phyloP scores from a whole-genome alignment of 2,329 filamentous ascomycete genomes.

The Capronia epimyces region DNA sequence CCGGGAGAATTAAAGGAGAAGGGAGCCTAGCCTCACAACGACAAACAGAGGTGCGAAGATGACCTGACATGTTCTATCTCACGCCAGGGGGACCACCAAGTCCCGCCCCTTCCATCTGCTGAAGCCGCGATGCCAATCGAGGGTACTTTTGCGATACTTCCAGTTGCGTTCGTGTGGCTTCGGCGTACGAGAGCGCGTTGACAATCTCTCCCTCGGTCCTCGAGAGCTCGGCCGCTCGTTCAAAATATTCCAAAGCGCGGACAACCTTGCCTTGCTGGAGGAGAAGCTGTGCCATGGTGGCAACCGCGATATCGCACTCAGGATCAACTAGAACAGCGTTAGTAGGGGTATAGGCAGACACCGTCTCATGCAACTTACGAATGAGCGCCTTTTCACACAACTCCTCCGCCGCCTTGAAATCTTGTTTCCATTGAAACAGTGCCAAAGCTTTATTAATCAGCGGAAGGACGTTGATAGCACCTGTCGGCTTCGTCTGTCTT shows the following conservation, averaged over 20 bases:
- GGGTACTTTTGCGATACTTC: constrained; percentile 86
- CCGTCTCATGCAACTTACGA: constrained; percentile 57
- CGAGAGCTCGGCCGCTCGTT: constrained; percentile 88
- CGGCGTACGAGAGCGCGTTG: constrained; percentile 92
- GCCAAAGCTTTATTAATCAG: constrained; percentile 98
- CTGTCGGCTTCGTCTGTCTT: constrained; percentile 81
- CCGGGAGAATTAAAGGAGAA: constrained; percentile 13
- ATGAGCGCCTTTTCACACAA: constrained; percentile 96
- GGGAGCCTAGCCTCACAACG: constrained; percentile 13
- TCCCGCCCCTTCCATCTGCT: constrained; percentile 48
- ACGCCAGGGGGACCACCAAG: constrained; percentile 16
- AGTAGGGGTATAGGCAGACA: constrained; percentile 34
- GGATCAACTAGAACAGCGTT: constrained; percentile 70
- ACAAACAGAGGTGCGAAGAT: constrained; percentile 4
- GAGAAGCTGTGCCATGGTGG: constrained; percentile 95
- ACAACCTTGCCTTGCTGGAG: constrained; percentile 96
- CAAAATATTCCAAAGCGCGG: constrained; percentile 92
- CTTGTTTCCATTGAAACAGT: constrained; percentile 96
- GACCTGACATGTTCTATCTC: constrained; percentile 9
- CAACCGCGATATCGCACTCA: constrained; percentile 96
- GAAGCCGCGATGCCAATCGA: constrained; percentile 67
- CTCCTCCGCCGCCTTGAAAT: constrained; percentile 90
- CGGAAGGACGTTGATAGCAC: constrained; percentile 90
- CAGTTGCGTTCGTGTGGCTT: constrained; percentile 92
- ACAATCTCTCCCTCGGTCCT: constrained; percentile 93